phyloP scores from a whole-genome alignment of 2,329 filamentous ascomycete genomes.

The Aspergillus ustus region DNA sequence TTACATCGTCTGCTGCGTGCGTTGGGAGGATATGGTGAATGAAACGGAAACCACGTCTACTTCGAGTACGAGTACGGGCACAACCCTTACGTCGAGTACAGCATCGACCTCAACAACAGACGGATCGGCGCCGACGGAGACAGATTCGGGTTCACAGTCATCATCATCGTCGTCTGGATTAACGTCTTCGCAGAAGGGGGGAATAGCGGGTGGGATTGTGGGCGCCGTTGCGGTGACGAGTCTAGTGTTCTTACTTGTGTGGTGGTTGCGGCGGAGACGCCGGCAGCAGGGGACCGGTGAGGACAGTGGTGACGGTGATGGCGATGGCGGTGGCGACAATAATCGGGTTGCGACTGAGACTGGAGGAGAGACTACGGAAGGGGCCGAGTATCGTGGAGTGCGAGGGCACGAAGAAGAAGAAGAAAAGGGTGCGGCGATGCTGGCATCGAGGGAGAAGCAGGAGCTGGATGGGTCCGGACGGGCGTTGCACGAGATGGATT shows the following conservation, averaged over 20 bases:
- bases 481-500: conserved; percentile 19
- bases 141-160: neutral
- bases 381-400: neutral
- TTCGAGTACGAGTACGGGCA: neutral
- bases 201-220: conserved; percentile 19
- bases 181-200: conserved; percentile 13
- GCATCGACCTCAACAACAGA: neutral
- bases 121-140: neutral
- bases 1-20: conserved; percentile 18
- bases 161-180: neutral
- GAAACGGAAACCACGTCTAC: neutral
- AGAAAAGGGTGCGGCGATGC: conserved; percentile 12
- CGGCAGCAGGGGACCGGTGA: neutral
- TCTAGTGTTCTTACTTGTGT: conserved; percentile 1
- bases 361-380: no score
- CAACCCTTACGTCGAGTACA: neutral
- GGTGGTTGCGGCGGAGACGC: conserved; percentile 1
- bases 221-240: conserved; percentile 12
- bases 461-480: conserved; percentile 19
- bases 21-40: conserved; percentile 14
- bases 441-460: conserved; percentile 16
- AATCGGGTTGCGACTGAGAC: neutral
- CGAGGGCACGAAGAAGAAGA: neutral
- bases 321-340: neutral
- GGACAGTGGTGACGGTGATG: neutral